Evolutionary conservation across 495 filamentous ascomycete species (phyloP).

Genomic region (Hypoxylon fuscum): DNA sequence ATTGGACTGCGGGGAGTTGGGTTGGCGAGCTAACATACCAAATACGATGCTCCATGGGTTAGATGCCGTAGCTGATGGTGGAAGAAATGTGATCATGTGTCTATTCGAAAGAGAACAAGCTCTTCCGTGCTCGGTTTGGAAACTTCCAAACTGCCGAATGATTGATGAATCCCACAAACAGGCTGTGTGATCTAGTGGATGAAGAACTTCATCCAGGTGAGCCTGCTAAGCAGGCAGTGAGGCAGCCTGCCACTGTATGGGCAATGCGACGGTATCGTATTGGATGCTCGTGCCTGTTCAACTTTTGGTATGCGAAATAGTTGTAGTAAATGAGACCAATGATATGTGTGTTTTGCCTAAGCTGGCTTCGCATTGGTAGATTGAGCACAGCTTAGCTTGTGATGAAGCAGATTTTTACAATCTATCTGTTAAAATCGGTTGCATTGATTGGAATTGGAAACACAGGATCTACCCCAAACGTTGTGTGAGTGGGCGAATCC

Average conservation of each 20-base stretch:
- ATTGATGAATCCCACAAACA: constrained; percentile 29
- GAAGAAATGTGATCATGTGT: constrained; percentile 18
- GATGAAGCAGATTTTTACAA: constrained; percentile 32
- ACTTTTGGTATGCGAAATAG: constrained; percentile 23
- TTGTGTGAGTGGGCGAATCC: constrained; percentile 32
- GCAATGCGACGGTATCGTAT: constrained; percentile 36
- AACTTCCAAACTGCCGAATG: constrained; percentile 24
- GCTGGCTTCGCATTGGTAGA: constrained; percentile 39
- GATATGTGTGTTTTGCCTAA: constrained; percentile 39
- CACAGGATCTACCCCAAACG: constrained; percentile 30
- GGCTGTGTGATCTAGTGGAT: constrained; percentile 19
- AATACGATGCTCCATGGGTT: constrained; percentile 12
- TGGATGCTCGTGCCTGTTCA: constrained; percentile 23
- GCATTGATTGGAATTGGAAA: constrained; percentile 40
- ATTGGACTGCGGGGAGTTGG: constrained; percentile 31
- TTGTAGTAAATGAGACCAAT: constrained; percentile 36
- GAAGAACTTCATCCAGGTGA: constrained; percentile 34
- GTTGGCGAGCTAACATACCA: constrained; percentile 22
- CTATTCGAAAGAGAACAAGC: background rate
- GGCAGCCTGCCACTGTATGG: constrained; percentile 30
- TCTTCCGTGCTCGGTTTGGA: constrained; percentile 15
- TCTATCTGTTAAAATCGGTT: constrained; percentile 42
- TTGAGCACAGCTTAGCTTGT: constrained; percentile 39
- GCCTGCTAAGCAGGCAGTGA: constrained; percentile 34
- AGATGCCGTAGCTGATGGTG: constrained; percentile 5